Base-by-base conservation (phyloP, 1,284 basidiomycete species). In the Takashimella tepidaria region DNA sequence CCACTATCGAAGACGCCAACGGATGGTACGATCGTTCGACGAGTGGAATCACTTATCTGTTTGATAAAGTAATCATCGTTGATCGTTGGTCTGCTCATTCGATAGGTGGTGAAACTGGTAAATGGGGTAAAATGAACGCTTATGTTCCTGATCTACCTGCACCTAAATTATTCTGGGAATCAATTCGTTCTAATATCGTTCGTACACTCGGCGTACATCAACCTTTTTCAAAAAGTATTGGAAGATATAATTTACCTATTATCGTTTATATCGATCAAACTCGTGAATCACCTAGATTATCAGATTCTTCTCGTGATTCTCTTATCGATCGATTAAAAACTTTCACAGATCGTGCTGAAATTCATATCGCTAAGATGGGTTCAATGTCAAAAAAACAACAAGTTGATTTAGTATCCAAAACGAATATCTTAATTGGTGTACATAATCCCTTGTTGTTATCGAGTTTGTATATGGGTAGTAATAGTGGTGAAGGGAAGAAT, bases 111-210 rank as follows among this genome's bases (percentile, higher is more conserved):
- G 67, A 67, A 43, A 58, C 58, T 1, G 61, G 53, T 4, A 59
- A 58, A 43, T 68, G 68, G 64, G 70, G 67, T 47, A 73, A 73
- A 67, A 75, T 75, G 73, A 70, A 70, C 53, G 66, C 63, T 21
- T 51, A 59, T 22, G 58, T 69, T 8, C 65, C 65, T 0, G 16
- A 51, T 1, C 40, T 68, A 4, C 13, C 49, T 1, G 59, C 65
- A 1, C 60, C 63, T 5, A 31, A 31, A 11, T 44, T 54, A 16
- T 72, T 69, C 55, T 72, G 66, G 54, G 59, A 62, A 4, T 62
- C 67, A 2, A 61, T 67, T 53, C 54, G 70, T 20, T 40, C 31
- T 23, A 67, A 62, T 46, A 60, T 70, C 46, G 52, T 67, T 42
- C 49, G 58, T 4, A 59, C 67, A 0, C 23, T 67, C 1, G 64